Evolutionary conservation across 2,329 filamentous ascomycete species (phyloP).

Genomic region (Cercospora citrullina): DNA sequence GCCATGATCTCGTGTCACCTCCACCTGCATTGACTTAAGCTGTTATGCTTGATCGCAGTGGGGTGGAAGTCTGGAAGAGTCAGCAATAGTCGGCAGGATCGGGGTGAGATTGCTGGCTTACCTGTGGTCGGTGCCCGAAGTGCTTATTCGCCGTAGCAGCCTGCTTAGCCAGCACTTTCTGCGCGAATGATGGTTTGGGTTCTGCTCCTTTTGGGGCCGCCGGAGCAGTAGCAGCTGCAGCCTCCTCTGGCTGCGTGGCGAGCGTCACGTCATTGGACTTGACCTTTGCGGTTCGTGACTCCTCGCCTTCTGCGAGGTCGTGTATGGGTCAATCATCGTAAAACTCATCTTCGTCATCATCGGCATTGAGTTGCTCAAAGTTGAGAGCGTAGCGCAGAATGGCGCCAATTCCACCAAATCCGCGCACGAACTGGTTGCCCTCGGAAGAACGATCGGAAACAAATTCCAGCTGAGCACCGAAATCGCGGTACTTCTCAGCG

Average conservation of each 20-base stretch:
- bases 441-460: conserved; percentile 96
- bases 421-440: conserved; percentile 99
- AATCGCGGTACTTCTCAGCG: conserved; percentile 97
- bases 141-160: conserved; percentile 24
- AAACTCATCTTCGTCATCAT: conserved; percentile 74
- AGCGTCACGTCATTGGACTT: conserved; percentile 56
- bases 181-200: conserved; percentile 21
- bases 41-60: conserved; percentile 30
- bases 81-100: conserved; percentile 9
- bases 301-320: conserved; percentile 67
- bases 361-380: conserved; percentile 96
- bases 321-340: conserved; percentile 93
- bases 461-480: conserved; percentile 92
- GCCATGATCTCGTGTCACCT: background rate
- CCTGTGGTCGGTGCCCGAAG: conserved; percentile 32
- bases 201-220: conserved; percentile 28
- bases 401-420: conserved; percentile 96
- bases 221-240: conserved; percentile 35
- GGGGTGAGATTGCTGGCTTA: conserved; percentile 8
- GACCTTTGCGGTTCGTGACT: conserved; percentile 60
- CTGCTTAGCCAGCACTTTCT: conserved; percentile 27
- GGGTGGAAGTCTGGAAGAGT: conserved; percentile 31
- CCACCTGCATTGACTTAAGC: conserved; percentile 12
- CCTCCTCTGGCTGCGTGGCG: conserved; percentile 44
- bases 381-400: conserved; percentile 99